Base-by-base conservation (phyloP, 495 filamentous ascomycete species). In the Tuber microsphaerosporum region DNA sequence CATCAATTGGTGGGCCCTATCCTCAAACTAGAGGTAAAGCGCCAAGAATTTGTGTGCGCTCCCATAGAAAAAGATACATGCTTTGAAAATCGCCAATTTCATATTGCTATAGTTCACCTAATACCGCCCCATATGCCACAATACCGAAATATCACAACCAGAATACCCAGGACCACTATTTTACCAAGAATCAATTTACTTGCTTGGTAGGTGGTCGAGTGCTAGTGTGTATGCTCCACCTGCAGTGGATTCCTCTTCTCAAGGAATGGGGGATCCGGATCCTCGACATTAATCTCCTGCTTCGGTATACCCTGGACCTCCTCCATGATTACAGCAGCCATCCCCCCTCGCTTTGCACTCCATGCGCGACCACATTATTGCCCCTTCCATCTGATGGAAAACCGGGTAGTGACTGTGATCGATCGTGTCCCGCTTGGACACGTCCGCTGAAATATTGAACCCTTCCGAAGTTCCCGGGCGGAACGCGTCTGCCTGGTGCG, bases 311-410 rank as follows among this genome's bases (percentile, higher is more conserved):
- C 80, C 73, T 89, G 86, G 44, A 96, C 71, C 79, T 94, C 92
- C 71, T 86, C 86, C 84, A 84, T 87, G 65, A 94, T 89, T 73
- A 87, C 88, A 73, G 86, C 85, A 69, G 89, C 88, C 4, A 94
- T 84, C 75, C 93, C 86, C 31, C 87, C 88, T 85, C 20, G 71
- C 68, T 65, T 26, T 17, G 10, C 89, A 85, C 75, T 86, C 86
- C 37, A 71, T 82, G 17, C 93, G 89, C 84, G 96, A 92, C 95
- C 95, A 99, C 75, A 93, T 90, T 77, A 90, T 87, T 12, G 94
- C 94, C 19, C 93, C 96, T 83, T 99, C 95, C 93, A 98, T 97
- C 85, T 99, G 95, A 85, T 99, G 96, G 84, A 99, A 99, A 74
- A 97, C 88, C 7, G 95, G 95, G 86, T 97, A 97, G 84, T 99